Evolutionary conservation across 768 basidiomycete genomes (phyloP).

Genomic region (Suillus weaverae): DNA sequence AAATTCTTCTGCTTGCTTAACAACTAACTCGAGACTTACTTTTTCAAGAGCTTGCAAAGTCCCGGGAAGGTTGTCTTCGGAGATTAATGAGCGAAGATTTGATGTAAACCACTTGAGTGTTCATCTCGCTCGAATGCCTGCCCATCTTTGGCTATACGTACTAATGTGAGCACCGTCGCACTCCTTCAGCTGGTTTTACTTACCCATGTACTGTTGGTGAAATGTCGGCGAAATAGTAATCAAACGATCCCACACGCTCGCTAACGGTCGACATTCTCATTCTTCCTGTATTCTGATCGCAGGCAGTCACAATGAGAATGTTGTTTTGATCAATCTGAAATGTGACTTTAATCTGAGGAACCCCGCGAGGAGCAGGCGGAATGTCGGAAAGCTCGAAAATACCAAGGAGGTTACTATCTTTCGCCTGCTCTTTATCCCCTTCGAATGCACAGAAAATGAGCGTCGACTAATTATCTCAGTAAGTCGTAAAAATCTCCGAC

Average conservation of each 20-base stretch:
- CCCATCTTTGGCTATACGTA: conserved; percentile 68
- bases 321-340: conserved; percentile 98
- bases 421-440: conserved; percentile 96
- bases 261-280: background rate
- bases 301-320: conserved; percentile 91
- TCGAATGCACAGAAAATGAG: conserved; percentile 98
- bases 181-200: conserved; percentile 19
- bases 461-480: conserved; percentile 88
- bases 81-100: conserved; percentile 85
- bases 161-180: conserved; percentile 10
- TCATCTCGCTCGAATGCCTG: conserved; percentile 87
- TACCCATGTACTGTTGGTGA: conserved; percentile 86
- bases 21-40: conserved; percentile 73
- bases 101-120: conserved; percentile 91
- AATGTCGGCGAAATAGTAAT: conserved; percentile 66
- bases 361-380: conserved; percentile 96
- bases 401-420: conserved; percentile 97
- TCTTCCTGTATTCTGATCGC: conserved; percentile 96
- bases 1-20: conserved; percentile 61
- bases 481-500: conserved; percentile 94
- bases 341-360: conserved; percentile 95
- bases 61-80: conserved; percentile 79
- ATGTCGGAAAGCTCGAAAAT: conserved; percentile 98
- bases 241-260: background rate
- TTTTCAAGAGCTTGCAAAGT: conserved; percentile 89